phyloP scores from a whole-genome alignment of 78 protist species.

The Dictyostelium purpureum region DNA sequence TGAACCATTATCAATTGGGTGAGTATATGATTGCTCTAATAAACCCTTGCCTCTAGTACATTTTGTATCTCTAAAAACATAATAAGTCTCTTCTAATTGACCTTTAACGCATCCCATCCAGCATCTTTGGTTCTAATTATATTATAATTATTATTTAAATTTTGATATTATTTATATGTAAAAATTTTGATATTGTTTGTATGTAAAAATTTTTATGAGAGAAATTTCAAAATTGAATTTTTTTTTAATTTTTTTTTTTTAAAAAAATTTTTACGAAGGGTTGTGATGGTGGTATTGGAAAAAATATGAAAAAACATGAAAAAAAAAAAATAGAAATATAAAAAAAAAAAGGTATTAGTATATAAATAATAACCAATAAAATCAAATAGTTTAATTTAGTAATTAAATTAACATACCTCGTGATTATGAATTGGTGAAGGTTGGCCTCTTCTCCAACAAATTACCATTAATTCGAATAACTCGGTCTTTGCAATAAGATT shows the following conservation, averaged over 20 bases:
- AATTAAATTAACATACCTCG: slow-evolving; percentile 19
- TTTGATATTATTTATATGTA: background rate
- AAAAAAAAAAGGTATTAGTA: background rate
- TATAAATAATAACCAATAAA: too few relatives aligned
- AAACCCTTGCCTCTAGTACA: slow-evolving; percentile 41
- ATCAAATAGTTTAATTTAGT: too few relatives aligned
- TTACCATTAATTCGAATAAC: slow-evolving; percentile 70
- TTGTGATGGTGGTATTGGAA: too few relatives aligned
- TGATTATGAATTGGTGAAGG: slow-evolving; percentile 77
- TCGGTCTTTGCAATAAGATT: slow-evolving; percentile 54
- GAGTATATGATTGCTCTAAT: slow-evolving; percentile 10
- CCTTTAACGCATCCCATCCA: slow-evolving; percentile 80
- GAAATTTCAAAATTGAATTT: too few relatives aligned
- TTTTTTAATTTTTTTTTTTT: background rate
- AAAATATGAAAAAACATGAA: background rate
- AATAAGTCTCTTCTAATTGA: slow-evolving; percentile 67
- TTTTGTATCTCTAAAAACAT: slow-evolving; percentile 32
- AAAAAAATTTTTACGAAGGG: too few relatives aligned
- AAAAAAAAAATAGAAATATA: background rate
- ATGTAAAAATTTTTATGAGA: too few relatives aligned
- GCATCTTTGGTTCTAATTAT: slow-evolving; percentile 65
- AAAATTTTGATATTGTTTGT: too few relatives aligned
- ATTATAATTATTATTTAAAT: background rate
- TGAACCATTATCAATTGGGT: slow-evolving; percentile 64
- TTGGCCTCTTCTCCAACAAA: slow-evolving; percentile 80